Base-by-base conservation (phyloP, 306 rosid genomes). In the Acacia melanoxylon region DNA sequence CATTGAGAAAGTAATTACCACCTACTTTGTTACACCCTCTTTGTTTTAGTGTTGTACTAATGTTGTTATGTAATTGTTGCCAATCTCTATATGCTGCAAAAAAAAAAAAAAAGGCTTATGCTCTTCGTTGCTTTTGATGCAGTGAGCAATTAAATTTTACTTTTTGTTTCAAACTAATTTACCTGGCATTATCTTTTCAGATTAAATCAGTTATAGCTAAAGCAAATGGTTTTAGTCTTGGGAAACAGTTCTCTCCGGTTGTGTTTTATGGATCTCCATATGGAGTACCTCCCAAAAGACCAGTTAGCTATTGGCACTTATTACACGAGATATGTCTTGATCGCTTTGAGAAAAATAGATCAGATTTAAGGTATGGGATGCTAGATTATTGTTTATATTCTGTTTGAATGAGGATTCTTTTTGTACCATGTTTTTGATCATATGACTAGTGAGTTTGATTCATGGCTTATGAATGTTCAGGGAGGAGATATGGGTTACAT, bases 201-300 rank as follows among this genome's bases (percentile, higher is more conserved):
- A 62, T 83, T 70, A 88, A 83, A 79, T 84, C 89, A 68, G 79
- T 83, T 68, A 76, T 68, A 83, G 77, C 79, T 66, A 84, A 87
- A 86, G 74, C 85, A 49, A 83, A 79, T 77, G 81, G 80, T 76
- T 61, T 62, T 58, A 73, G 72, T 74, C 24, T 40, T 62, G 83
- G 78, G 75, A 90, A 88, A 86, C 88, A 90, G 80, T 35, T 93
- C 78, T 93, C 99, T 72, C 99, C 99, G 6, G 72, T 91, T 51
- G 88, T 95, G 77, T 93, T 95, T 76, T 93, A 95, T 69, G 97
- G 98, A 58, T 91, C 99, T 77, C 98, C 99, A 13, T 68, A 79
- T 41, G 99, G 98, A 4, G 94, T 95, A 16, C 98, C 97, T 68
- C 98, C 95, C 20, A 95, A 93, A 85, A 84, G 82, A 76, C 97